Evolutionary conservation across 768 basidiomycete species (phyloP).

Genomic region (Russula compacta): DNA sequence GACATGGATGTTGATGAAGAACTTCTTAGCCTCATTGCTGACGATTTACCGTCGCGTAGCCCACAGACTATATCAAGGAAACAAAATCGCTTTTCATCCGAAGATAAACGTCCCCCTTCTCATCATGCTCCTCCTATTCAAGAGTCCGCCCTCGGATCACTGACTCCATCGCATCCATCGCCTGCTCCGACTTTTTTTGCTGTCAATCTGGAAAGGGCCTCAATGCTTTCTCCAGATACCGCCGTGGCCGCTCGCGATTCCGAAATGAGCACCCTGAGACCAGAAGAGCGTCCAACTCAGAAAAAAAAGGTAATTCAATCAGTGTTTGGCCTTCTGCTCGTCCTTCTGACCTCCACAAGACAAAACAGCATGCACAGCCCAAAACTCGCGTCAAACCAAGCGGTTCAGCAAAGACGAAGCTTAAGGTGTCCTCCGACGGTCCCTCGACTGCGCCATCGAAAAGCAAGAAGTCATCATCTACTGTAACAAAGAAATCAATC

Average conservation of each 20-base stretch:
- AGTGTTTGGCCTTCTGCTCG: neutral
- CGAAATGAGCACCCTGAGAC: constrained; percentile 8
- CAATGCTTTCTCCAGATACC: constrained; percentile 41
- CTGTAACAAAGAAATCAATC: constrained; percentile 25
- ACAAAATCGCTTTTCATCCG: neutral
- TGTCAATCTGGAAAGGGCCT: constrained; percentile 35
- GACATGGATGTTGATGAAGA: constrained; percentile 57
- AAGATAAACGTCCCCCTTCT: neutral
- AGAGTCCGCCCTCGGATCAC: constrained; percentile 8
- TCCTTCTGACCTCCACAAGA: constrained; percentile 3
- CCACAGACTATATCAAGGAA: constrained; percentile 16
- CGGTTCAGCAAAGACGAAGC: constrained; percentile 21
- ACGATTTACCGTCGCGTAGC: constrained; percentile 7
- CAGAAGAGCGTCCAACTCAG: constrained; percentile 16
- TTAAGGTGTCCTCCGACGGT: constrained; percentile 24
- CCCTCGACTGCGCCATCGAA: constrained; percentile 17
- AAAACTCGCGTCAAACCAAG: constrained; percentile 29
- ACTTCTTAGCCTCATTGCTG: constrained; percentile 60
- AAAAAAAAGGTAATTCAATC: constrained; percentile 23
- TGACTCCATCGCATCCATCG: constrained; percentile 9
- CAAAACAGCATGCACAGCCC: constrained; percentile 23
- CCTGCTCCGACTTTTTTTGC: constrained; percentile 16
- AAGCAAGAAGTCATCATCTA: constrained; percentile 24
- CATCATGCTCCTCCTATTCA: neutral
- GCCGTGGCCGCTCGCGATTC: constrained; percentile 1